Evolutionary conservation across 2,329 filamentous ascomycete species (phyloP).

Genomic region (Macrophomina phaseolina): DNA sequence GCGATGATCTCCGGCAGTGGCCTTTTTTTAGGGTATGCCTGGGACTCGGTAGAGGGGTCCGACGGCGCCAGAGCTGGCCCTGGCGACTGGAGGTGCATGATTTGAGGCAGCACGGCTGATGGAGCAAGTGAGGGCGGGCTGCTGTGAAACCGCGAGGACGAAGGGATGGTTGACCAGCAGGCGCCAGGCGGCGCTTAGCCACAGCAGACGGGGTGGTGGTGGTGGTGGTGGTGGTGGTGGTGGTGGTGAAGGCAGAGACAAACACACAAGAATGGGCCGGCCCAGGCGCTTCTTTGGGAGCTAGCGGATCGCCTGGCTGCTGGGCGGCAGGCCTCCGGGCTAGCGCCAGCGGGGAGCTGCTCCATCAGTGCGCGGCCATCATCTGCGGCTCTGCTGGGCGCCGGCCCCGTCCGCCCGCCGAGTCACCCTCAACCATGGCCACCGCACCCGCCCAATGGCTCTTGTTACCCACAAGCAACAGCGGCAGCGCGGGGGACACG

Average conservation of each 20-base stretch:
- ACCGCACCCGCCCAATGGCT: too few relatives aligned
- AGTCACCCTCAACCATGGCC: too few relatives aligned
- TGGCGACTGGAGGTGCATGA: too few relatives aligned
- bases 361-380: not conserved
- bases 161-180: not conserved
- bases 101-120: too few relatives aligned
- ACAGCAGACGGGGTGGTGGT: not conserved
- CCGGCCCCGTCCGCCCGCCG: not conserved
- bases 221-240: not conserved
- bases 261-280: not conserved
- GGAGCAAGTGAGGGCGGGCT: not conserved
- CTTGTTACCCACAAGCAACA: too few relatives aligned
- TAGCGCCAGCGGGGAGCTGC: slow-evolving; percentile 1
- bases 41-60: not conserved
- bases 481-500: too few relatives aligned
- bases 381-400: slow-evolving; percentile 4
- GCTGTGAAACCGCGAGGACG: not conserved
- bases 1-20: not conserved
- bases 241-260: not conserved
- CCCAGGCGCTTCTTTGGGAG: not conserved
- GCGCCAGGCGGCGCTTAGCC: not conserved
- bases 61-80: not conserved
- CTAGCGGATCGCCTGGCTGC: slow-evolving; percentile 17
- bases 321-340: not conserved
- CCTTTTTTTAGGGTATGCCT: not conserved